Percentiles rank a stretch among this genome's conserved stretches.
These are phyloP conservation scores for Aspergillus fructus DNA, from an alignment of 2,329 filamentous ascomycete species.

Conservation along the genomic window DNA sequence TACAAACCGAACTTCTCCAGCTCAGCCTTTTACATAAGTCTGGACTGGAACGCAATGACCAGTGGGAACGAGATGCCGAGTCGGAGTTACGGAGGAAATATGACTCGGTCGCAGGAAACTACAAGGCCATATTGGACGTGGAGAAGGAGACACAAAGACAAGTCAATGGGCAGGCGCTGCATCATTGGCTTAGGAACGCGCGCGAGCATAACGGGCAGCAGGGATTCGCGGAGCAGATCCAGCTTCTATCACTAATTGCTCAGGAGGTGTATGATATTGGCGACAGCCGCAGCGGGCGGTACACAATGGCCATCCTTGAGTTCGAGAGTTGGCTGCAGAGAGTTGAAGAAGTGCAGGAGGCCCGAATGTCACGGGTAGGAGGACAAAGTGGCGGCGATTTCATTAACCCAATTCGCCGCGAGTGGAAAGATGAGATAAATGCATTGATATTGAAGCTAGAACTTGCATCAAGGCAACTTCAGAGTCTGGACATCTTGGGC, in stretches of 20 bases:
- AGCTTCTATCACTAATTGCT: conserved; percentile 38
- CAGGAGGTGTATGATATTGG: conserved; percentile 39
- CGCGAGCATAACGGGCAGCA: conserved; percentile 26
- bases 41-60: conserved; percentile 25
- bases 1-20: conserved; percentile 47
- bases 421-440: conserved; percentile 36
- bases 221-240: conserved; percentile 37
- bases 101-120: conserved; percentile 34
- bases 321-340: conserved; percentile 40
- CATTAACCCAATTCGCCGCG: conserved; percentile 33
- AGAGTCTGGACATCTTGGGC: conserved; percentile 36
- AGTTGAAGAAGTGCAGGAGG: conserved; percentile 26
- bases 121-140: conserved; percentile 29
- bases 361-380: conserved; percentile 15
- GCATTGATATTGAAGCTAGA: conserved; percentile 34
- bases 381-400: conserved; percentile 24
- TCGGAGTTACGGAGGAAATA: conserved; percentile 34
- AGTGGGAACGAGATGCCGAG: conserved; percentile 34
- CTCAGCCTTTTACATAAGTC: conserved; percentile 40
- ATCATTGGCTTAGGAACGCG: conserved; percentile 34
- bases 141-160: conserved; percentile 35
- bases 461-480: conserved; percentile 34
- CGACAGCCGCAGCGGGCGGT: conserved; percentile 26
- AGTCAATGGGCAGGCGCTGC: conserved; percentile 37
- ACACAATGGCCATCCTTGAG: conserved; percentile 26